phyloP scores from a whole-genome alignment of 2,329 filamentous ascomycete genomes.

The Cladophialophora yegresii region DNA sequence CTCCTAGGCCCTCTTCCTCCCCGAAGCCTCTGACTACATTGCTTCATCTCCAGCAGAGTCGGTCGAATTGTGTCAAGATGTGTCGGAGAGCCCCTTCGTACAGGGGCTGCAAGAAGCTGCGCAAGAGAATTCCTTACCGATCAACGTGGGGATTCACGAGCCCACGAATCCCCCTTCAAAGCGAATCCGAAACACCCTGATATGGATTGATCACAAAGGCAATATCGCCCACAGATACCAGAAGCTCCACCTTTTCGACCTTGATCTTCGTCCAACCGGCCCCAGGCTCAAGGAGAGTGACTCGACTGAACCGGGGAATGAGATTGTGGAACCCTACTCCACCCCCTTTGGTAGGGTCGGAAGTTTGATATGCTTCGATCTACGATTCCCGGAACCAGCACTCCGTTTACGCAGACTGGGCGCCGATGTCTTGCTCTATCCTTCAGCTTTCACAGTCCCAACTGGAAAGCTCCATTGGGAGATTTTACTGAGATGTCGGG shows the following conservation, averaged over 20 bases:
- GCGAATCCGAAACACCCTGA: slow-evolving; percentile 63
- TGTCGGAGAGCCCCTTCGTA: slow-evolving; percentile 70
- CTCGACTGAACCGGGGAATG: slow-evolving; percentile 66
- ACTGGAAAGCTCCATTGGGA: slow-evolving; percentile 89
- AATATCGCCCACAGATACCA: slow-evolving; percentile 68
- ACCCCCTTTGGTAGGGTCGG: slow-evolving; percentile 74
- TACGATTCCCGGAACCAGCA: slow-evolving; percentile 77
- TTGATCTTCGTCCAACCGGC: slow-evolving; percentile 53
- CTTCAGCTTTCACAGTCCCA: slow-evolving; percentile 84
- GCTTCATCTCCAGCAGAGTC: slow-evolving; percentile 67
- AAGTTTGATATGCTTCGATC: slow-evolving; percentile 84
- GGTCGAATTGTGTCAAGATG: slow-evolving; percentile 68
- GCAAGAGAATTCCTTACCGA: slow-evolving; percentile 62
- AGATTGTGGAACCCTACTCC: slow-evolving; percentile 69
- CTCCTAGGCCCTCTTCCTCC: slow-evolving; percentile 77
- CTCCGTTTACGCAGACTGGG: slow-evolving; percentile 65
- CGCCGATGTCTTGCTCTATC: slow-evolving; percentile 80
- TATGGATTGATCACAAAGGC: slow-evolving; percentile 67
- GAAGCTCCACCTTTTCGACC: slow-evolving; percentile 89
- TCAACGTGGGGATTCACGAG: slow-evolving; percentile 88
- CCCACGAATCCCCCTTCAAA: slow-evolving; percentile 55
- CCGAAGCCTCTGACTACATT: slow-evolving; percentile 90
- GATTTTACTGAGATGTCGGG: slow-evolving; percentile 71
- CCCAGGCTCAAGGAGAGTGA: slow-evolving; percentile 64
- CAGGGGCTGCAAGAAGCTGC: slow-evolving; percentile 71